A percentile compares a stretch with the other conserved stretches of the same genome.
These are phyloP conservation scores for Acorus calamus DNA, from an alignment of 106 monocot species.

Conservation along the genomic window DNA sequence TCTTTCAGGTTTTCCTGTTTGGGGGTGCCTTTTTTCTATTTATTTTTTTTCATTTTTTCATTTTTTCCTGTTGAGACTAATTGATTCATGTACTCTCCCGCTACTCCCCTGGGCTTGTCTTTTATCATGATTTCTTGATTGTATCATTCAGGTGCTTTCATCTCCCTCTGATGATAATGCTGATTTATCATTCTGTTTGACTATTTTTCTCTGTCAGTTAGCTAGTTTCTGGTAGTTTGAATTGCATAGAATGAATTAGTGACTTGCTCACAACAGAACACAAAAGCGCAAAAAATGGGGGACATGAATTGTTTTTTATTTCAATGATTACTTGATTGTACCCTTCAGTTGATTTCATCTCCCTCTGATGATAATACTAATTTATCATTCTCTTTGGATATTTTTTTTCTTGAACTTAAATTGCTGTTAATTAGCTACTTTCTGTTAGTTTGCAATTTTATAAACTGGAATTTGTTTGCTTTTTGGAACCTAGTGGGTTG, in stretches of 20 bases:
- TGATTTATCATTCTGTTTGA: background rate
- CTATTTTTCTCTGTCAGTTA: background rate
- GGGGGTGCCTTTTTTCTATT: background rate
- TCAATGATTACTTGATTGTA: no score
- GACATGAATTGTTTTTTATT: no score
- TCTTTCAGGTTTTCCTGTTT: conserved; percentile 7
- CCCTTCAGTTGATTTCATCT: background rate
- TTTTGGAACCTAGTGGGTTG: no score
- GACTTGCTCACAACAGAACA: no score
- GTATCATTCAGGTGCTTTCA: background rate
- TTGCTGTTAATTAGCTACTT: no score
- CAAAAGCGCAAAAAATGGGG: no score
- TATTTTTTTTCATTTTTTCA: background rate
- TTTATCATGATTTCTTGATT: background rate
- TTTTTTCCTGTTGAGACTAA: background rate
- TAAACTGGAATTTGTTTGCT: no score
- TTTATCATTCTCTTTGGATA: no score
- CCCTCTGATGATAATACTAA: background rate
- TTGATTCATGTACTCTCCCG: conserved; percentile 9
- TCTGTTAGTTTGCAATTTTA: no score
- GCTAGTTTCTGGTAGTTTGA: background rate
- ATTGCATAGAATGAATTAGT: no score
- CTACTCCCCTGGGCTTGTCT: background rate
- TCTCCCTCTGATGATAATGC: background rate
- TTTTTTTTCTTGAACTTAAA: no score